phyloP scores from a whole-genome alignment of 208 protist species.

The Angomonas deanei region DNA sequence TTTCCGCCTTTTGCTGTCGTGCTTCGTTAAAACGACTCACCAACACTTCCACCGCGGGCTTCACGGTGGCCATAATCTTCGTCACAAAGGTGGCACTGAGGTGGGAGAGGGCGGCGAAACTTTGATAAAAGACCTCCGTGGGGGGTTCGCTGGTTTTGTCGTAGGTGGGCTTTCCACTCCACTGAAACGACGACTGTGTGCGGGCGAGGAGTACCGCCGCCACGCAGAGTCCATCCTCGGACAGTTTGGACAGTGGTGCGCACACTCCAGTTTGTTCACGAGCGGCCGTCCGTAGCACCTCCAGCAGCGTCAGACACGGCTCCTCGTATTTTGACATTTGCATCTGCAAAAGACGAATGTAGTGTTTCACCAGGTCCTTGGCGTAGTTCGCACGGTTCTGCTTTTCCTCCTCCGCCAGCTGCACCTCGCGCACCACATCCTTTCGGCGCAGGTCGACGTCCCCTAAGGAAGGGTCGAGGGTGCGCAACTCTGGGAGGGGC shows the following conservation, averaged over 20 bases:
- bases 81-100: conserved; percentile 44
- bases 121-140: conserved; percentile 33
- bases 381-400: conserved; percentile 25
- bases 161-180: conserved; percentile 30
- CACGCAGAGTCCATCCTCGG: conserved; percentile 42
- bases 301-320: conserved; percentile 36
- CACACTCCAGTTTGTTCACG: conserved; percentile 4
- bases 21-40: conserved; percentile 22
- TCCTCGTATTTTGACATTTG: conserved; percentile 46
- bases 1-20: too few relatives aligned
- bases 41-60: conserved; percentile 20
- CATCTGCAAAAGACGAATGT: conserved; percentile 55
- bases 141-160: conserved; percentile 17
- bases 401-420: conserved; percentile 26
- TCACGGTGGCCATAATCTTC: conserved; percentile 46
- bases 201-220: conserved; percentile 55
- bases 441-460: conserved; percentile 47
- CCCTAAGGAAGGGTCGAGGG: conserved; percentile 47
- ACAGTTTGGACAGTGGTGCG: conserved; percentile 22
- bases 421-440: conserved; percentile 38
- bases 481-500: conserved; percentile 52
- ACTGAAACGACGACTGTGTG: conserved; percentile 27
- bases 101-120: conserved; percentile 58
- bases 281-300: conserved; percentile 23
- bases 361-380: conserved; percentile 45